Evolutionary conservation across 1,284 basidiomycete species (phyloP).

Genomic region (Ganoderma leucocontextum): DNA sequence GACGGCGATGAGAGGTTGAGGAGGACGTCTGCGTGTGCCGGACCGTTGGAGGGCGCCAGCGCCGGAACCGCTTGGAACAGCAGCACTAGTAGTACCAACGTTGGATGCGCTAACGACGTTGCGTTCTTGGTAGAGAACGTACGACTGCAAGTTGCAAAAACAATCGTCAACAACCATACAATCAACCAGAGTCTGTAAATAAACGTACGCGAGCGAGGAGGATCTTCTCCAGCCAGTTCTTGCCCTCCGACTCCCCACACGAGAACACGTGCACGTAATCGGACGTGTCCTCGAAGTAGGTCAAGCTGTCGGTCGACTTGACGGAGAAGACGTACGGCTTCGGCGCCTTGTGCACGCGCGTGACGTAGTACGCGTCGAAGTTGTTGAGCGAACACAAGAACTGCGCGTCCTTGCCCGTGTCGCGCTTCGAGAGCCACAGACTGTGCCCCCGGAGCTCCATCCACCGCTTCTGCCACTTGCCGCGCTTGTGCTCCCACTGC

Average conservation of each 20-base stretch:
- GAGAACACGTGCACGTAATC: slow-evolving; percentile 89
- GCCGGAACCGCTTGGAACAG: slow-evolving; percentile 29
- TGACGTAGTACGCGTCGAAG: slow-evolving; percentile 86
- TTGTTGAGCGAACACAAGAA: slow-evolving; percentile 83
- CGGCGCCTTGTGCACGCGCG: slow-evolving; percentile 75
- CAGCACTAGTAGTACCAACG: slow-evolving; percentile 2
- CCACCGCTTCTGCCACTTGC: slow-evolving; percentile 93
- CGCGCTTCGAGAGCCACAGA: slow-evolving; percentile 86
- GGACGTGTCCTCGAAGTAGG: slow-evolving; percentile 83
- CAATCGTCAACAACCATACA: slow-evolving; percentile 22
- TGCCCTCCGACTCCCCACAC: slow-evolving; percentile 74
- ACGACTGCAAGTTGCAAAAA: slow-evolving; percentile 59
- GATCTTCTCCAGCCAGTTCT: slow-evolving; percentile 75
- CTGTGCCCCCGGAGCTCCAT: slow-evolving; percentile 85
- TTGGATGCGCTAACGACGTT: slow-evolving; percentile 62
- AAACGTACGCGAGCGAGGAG: slow-evolving; percentile 76
- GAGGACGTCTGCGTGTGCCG: slow-evolving; percentile 54
- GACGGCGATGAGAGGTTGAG: slow-evolving; percentile 52
- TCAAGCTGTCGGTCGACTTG: slow-evolving; percentile 87
- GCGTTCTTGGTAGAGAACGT: slow-evolving; percentile 80
- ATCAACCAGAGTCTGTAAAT: neutral
- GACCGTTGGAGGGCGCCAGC: slow-evolving; percentile 49
- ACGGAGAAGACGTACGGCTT: slow-evolving; percentile 84
- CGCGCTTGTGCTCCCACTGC: slow-evolving; percentile 86
- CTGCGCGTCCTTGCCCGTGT: slow-evolving; percentile 87